These are phyloP conservation scores for Xylariomycetidae sp. DNA, from an alignment of 2,329 filamentous ascomycete genomes.

Conservation along the genomic window DNA sequence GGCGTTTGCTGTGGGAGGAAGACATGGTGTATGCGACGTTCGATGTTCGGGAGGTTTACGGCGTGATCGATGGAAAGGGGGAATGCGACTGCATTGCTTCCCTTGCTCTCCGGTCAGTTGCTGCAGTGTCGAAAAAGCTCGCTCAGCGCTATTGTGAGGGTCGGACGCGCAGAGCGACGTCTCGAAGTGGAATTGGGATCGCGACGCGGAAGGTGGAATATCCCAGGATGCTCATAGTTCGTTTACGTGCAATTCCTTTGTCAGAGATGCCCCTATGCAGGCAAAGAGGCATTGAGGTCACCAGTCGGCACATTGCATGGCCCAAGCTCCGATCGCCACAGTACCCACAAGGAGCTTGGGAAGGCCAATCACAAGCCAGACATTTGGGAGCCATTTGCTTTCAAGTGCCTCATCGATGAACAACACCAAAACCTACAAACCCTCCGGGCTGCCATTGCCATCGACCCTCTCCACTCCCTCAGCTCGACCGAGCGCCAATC, in stretches of 20 bases:
- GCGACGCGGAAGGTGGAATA: neutral
- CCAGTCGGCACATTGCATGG: too few species aligned
- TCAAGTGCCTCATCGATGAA: slow-evolving; percentile 25
- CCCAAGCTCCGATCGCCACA: slow-evolving; percentile 18
- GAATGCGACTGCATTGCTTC: slow-evolving; percentile 9
- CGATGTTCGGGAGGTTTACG: neutral
- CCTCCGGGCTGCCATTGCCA: slow-evolving; percentile 15
- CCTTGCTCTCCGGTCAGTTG: neutral
- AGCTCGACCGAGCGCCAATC: slow-evolving; percentile 32
- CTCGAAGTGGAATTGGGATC: slow-evolving; percentile 1
- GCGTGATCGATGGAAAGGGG: neutral
- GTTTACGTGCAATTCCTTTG: too few species aligned
- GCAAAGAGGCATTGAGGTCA: too few species aligned
- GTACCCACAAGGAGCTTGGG: slow-evolving; percentile 10
- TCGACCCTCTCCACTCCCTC: slow-evolving; percentile 24
- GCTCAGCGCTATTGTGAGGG: too few species aligned
- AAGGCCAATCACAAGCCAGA: slow-evolving; percentile 17
- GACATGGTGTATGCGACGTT: slow-evolving; percentile 36
- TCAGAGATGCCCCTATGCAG: too few species aligned
- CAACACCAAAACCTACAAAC: slow-evolving; percentile 19
- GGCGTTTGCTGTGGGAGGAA: slow-evolving; percentile 41
- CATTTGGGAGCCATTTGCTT: slow-evolving; percentile 19
- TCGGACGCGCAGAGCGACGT: too few species aligned
- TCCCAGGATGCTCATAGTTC: neutral
- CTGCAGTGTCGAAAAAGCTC: too few species aligned